Base-by-base conservation (phyloP, 768 basidiomycete genomes). In the Kwoniella botswanensis region DNA sequence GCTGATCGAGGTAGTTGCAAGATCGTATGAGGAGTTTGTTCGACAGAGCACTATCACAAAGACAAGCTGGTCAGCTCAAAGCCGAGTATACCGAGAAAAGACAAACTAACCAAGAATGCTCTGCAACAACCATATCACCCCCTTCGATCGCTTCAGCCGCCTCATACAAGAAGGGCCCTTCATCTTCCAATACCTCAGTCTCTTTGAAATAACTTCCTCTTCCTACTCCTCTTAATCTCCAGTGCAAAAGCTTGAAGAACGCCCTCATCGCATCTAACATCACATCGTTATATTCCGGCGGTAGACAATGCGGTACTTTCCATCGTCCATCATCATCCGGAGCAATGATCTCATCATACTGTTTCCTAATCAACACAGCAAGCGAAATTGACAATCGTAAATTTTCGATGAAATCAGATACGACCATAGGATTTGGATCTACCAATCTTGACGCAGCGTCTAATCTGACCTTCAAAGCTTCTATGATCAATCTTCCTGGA, bases 201-300 rank as follows among this genome's bases (percentile, higher is more conserved):
- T 99, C 97, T 80, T 95, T 94, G 86, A 98, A 95, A 84, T 96
- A 92, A 59, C 95, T 93, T 21, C 91, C 92, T 82, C 93, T 94
- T 70, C 90, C 88, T 21, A 92, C 93, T 73, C 92, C 92, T 86
- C 96, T 96, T 63, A 99, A 87, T 83, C 98, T 96, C 92, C 92
- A 94, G 74, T 96, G 93, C 22, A 98, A 90, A 44, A 99, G 86
- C 79, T 88, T 91, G 87, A 99, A 99, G 85, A 98, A 95, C 79
- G 90, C 90, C 7, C 89, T 88, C 71, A 98, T 85, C 2, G 93
- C 92, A 72, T 95, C 91, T 68, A 96, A 86, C 66, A 99, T 90
- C 1, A 93, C 93, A 21, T 87, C 84, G 83, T 99, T 95, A 82
- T 97, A 99, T 75, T 93, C 93, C 61, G 91, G 90, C 76, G 89